These are phyloP conservation scores for Trichocomaceae sp. DNA, from an alignment of 2,329 filamentous ascomycete species.

Conservation along the genomic window DNA sequence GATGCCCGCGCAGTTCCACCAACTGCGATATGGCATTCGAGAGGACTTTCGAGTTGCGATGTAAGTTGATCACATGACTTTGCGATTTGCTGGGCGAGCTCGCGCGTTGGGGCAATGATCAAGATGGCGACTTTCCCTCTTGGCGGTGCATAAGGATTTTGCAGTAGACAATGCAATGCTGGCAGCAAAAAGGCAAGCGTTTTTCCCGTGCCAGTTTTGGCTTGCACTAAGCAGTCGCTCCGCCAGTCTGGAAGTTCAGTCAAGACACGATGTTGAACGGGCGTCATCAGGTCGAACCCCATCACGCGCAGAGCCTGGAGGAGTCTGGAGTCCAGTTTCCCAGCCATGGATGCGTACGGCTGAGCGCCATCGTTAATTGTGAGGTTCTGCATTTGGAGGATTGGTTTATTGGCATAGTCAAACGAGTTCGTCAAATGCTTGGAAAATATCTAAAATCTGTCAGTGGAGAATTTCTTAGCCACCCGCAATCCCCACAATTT, in stretches of 20 bases:
- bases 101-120: constrained; percentile 94
- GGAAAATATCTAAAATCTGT: too few relatives aligned
- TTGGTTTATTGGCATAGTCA: neutral
- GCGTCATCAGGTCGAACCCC: constrained; percentile 41
- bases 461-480: too few relatives aligned
- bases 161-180: constrained; percentile 81
- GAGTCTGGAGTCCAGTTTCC: neutral
- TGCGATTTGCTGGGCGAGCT: constrained; percentile 98
- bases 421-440: neutral
- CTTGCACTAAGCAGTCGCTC: constrained; percentile 66
- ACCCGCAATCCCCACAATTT: too few relatives aligned
- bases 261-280: constrained; percentile 50
- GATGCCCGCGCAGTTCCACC: constrained; percentile 98
- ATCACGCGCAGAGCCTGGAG: neutral
- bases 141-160: constrained; percentile 72
- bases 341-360: neutral
- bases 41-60: constrained; percentile 81
- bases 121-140: constrained; percentile 55
- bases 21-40: constrained; percentile 98
- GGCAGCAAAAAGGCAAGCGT: constrained; percentile 99
- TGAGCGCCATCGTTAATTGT: neutral
- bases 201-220: constrained; percentile 99
- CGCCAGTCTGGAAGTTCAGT: constrained; percentile 44
- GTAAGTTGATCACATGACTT: constrained; percentile 95
- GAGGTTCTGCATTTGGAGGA: neutral